Evolutionary conservation across 2,329 filamentous ascomycete species (phyloP).

Genomic region (Clarireedia paspali): DNA sequence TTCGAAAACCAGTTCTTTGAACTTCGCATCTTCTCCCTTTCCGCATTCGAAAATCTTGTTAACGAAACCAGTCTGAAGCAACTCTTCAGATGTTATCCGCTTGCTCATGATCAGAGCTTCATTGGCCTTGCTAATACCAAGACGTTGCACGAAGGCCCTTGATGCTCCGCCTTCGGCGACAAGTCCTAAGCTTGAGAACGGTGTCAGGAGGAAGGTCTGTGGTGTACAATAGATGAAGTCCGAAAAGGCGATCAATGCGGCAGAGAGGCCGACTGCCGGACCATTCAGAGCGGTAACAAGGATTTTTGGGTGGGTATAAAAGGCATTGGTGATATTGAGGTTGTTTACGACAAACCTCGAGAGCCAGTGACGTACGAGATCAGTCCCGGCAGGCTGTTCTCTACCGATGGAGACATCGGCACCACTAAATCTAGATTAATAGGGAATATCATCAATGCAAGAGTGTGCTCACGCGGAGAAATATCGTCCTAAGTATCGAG

Average conservation of each 20-base stretch:
- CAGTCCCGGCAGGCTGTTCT: conserved; percentile 32
- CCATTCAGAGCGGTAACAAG: conserved; percentile 88
- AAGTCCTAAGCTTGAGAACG: conserved; percentile 82
- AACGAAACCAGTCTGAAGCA: conserved; percentile 72
- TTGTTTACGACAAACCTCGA: conserved; percentile 74
- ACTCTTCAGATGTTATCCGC: conserved; percentile 63
- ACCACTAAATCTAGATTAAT: conserved; percentile 44
- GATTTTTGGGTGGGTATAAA: conserved; percentile 91
- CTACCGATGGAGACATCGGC: conserved; percentile 63
- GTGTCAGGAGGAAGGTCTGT: conserved; percentile 77
- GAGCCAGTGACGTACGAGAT: conserved; percentile 49
- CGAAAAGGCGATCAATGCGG: conserved; percentile 72
- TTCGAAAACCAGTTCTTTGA: conserved; percentile 61
- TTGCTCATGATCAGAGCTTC: conserved; percentile 91
- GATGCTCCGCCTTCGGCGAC: conserved; percentile 83
- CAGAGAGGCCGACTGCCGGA: conserved; percentile 80
- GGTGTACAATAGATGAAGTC: conserved; percentile 91
- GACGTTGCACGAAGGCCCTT: conserved; percentile 66
- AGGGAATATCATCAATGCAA: not conserved
- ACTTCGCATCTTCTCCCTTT: conserved; percentile 59
- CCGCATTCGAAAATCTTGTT: conserved; percentile 66
- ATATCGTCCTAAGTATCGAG: conserved; percentile 35
- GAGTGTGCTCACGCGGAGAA: conserved; percentile 71
- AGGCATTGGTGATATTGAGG: conserved; percentile 80
- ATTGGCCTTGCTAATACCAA: conserved; percentile 77